These are phyloP conservation scores for Russula griseocarnosa DNA, from an alignment of 768 basidiomycete genomes.

Conservation along the genomic window DNA sequence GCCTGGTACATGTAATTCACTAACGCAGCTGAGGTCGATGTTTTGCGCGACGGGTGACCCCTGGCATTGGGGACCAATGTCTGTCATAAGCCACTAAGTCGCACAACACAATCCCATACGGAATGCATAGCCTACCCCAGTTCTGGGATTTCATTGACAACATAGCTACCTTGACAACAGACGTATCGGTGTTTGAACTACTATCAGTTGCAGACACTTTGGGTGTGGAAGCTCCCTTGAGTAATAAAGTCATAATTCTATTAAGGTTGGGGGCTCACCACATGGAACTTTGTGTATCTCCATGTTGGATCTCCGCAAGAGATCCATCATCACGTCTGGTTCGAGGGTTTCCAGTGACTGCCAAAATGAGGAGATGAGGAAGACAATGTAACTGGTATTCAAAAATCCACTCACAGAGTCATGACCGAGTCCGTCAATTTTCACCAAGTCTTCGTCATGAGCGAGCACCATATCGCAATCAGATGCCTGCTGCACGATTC, in stretches of 20 bases:
- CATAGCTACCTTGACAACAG: neutral
- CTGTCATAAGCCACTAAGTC: neutral
- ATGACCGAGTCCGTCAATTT: neutral
- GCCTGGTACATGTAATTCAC: neutral
- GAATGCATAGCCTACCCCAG: neutral
- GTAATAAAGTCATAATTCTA: neutral
- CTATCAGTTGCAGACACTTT: neutral
- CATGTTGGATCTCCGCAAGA: neutral
- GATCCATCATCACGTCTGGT: neutral
- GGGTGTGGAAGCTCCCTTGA: neutral
- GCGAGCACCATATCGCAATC: slow-evolving; percentile 7
- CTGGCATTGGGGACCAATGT: no score
- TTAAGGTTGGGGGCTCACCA: neutral
- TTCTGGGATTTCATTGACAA: neutral
- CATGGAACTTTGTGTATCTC: neutral
- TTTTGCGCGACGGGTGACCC: neutral
- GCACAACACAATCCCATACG: neutral
- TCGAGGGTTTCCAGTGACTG: neutral
- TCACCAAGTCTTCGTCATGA: neutral
- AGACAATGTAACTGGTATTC: neutral
- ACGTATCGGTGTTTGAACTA: neutral
- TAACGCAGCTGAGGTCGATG: neutral
- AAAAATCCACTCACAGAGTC: neutral
- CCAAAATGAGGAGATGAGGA: neutral
- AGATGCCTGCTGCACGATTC: neutral